phyloP scores from a whole-genome alignment of 306 rosid species.

The Vigna trinervia region DNA sequence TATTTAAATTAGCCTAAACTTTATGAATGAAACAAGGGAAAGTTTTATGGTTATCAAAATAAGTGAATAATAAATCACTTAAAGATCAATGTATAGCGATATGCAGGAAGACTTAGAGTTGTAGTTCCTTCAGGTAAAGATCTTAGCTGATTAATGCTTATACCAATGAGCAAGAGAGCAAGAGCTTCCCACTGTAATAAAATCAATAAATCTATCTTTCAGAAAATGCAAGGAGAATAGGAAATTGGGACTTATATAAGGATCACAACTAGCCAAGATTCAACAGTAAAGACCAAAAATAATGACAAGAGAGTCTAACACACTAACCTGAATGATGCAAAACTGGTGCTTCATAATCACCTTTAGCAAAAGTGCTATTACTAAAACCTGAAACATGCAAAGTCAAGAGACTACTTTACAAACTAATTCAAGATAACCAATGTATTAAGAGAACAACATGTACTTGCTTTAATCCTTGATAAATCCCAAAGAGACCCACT shows the following conservation, averaged over 20 bases:
- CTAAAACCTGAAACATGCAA: slow-evolving; percentile 83
- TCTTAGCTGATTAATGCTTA: slow-evolving; percentile 89
- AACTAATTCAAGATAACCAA: slow-evolving; percentile 38
- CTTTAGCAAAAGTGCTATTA: slow-evolving; percentile 91
- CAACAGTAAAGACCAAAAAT: slow-evolving; percentile 13
- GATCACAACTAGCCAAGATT: slow-evolving; percentile 26
- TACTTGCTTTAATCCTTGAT: not conserved
- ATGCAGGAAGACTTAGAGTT: slow-evolving; percentile 80
- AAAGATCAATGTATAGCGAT: slow-evolving; percentile 77
- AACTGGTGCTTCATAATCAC: slow-evolving; percentile 94
- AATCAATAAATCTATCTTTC: slow-evolving; percentile 35
- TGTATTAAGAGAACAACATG: slow-evolving; percentile 36
- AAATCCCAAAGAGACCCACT: too few relatives aligned
- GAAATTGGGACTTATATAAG: slow-evolving; percentile 31
- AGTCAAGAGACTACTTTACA: slow-evolving; percentile 42
- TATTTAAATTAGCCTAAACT: too few relatives aligned
- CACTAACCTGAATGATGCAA: slow-evolving; percentile 90
- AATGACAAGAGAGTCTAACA: slow-evolving; percentile 22
- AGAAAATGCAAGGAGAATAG: slow-evolving; percentile 30
- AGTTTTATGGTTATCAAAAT: not conserved
- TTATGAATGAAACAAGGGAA: too few relatives aligned
- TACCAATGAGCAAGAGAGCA: slow-evolving; percentile 91
- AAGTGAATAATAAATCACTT: slow-evolving; percentile 53
- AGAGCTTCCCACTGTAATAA: slow-evolving; percentile 96
- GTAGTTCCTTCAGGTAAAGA: slow-evolving; percentile 80